Percentiles rank a stretch among this genome's conserved stretches.
Conservation (phyloP, 495 filamentous ascomycete species). For the Darksidea phi region DNA sequence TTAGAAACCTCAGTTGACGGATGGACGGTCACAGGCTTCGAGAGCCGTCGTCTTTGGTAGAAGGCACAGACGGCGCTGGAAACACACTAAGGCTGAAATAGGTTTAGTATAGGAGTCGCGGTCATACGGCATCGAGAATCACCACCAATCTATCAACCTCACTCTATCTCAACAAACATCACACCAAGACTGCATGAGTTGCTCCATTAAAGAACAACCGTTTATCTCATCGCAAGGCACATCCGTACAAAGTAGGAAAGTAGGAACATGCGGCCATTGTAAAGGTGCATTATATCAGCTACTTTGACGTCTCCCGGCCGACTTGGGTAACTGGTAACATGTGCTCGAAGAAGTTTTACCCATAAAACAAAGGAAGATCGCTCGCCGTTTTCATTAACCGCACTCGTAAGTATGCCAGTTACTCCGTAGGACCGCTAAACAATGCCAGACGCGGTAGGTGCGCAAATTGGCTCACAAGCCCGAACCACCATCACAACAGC, state of each 20-base stretch:
- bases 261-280: not conserved
- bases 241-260: not conserved
- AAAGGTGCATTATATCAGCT: conserved; percentile 8
- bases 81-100: too few species aligned
- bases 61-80: too few species aligned
- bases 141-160: too few species aligned
- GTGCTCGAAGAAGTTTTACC: conserved; percentile 3
- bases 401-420: conserved; percentile 2
- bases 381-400: not conserved
- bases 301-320: not conserved
- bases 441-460: not conserved
- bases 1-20: too few species aligned
- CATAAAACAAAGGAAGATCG: not conserved
- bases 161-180: not conserved
- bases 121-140: too few species aligned
- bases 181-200: not conserved
- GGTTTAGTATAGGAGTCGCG: too few species aligned
- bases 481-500: not conserved
- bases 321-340: conserved; percentile 7
- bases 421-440: not conserved
- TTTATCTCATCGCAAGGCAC: not conserved
- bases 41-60: too few species aligned
- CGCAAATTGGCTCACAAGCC: not conserved
- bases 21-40: too few species aligned
- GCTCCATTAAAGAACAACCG: not conserved